These are phyloP conservation scores for Umbelopsis vinacea DNA, from an alignment of 192 early-diverging fungal genomes.

Conservation along the genomic window DNA sequence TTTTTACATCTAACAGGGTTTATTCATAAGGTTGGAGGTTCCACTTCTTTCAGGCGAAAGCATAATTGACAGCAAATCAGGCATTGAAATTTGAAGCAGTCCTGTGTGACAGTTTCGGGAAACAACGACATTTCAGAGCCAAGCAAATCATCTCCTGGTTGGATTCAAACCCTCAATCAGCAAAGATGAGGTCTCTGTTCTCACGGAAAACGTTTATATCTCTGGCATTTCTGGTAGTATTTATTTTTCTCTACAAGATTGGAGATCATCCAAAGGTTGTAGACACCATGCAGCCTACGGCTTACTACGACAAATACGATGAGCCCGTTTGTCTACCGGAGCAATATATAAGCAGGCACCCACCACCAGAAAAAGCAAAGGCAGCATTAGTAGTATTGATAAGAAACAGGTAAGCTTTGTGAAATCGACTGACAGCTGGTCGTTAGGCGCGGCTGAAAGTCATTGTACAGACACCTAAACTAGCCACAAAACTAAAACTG, in stretches of 20 bases:
- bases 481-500: background rate
- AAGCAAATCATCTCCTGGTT: background rate
- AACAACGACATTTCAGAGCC: too few species aligned
- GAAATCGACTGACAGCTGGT: background rate
- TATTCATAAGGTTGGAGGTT: too few species aligned
- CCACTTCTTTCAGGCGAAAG: too few species aligned
- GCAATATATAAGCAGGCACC: slow-evolving; percentile 28
- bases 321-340: slow-evolving; percentile 41
- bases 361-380: slow-evolving; percentile 45
- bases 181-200: slow-evolving; percentile 22
- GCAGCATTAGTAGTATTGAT: slow-evolving; percentile 69
- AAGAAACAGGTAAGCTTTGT: slow-evolving; percentile 56
- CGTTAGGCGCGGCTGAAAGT: too few species aligned
- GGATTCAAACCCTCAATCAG: background rate
- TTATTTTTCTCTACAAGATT: slow-evolving; percentile 38
- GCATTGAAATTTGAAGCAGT: too few species aligned
- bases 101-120: too few species aligned
- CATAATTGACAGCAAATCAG: too few species aligned
- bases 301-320: slow-evolving; percentile 45
- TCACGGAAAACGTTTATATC: slow-evolving; percentile 40
- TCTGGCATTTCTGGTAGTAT: slow-evolving; percentile 30
- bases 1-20: too few species aligned
- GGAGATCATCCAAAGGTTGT: slow-evolving; percentile 31
- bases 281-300: slow-evolving; percentile 34
- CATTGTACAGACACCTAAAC: too few species aligned